A percentile compares a stretch with the other conserved stretches of the same genome.
These are phyloP conservation scores for Sutorius australiensis DNA, from an alignment of 768 basidiomycete genomes.

Conservation along the genomic window DNA sequence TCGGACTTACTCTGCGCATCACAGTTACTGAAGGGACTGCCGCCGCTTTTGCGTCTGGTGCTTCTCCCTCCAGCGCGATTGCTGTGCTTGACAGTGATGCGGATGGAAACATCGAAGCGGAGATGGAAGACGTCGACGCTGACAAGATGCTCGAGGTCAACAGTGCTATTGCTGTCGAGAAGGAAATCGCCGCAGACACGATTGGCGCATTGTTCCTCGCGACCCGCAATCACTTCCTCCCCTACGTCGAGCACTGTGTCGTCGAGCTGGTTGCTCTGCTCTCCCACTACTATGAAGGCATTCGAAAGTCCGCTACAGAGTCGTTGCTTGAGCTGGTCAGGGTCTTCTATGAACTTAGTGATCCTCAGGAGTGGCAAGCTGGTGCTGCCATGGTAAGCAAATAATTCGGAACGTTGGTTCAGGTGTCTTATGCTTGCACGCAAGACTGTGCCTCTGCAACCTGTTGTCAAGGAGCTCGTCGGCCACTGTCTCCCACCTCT, in stretches of 20 bases:
- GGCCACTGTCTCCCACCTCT: conserved; percentile 69
- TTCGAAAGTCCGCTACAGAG: conserved; percentile 88
- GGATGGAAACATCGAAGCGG: conserved; percentile 55
- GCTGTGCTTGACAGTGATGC: conserved; percentile 51
- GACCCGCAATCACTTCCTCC: conserved; percentile 81
- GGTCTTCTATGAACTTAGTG: conserved; percentile 87
- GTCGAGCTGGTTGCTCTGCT: conserved; percentile 76
- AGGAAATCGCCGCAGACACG: conserved; percentile 97
- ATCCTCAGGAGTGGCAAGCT: conserved; percentile 78
- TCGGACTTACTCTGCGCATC: conserved; percentile 3
- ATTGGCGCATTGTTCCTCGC: conserved; percentile 87
- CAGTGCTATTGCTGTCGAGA: conserved; percentile 96
- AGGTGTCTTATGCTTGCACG: conserved; percentile 6
- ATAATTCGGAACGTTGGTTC: background rate
- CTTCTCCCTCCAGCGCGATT: conserved; percentile 69
- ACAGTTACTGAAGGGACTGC: conserved; percentile 50
- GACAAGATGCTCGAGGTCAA: conserved; percentile 91
- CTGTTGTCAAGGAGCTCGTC: conserved; percentile 75
- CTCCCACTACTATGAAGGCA: conserved; percentile 95
- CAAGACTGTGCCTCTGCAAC: conserved; percentile 50
- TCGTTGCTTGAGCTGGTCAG: conserved; percentile 85
- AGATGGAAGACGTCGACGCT: conserved; percentile 75
- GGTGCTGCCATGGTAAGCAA: conserved; percentile 60
- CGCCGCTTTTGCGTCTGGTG: conserved; percentile 68
- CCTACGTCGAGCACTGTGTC: conserved; percentile 81